Percentiles rank a stretch among this genome's conserved stretches.
Evolutionary conservation across 495 filamentous ascomycete genomes (phyloP).

Genomic region (Penicillium coffeae): DNA sequence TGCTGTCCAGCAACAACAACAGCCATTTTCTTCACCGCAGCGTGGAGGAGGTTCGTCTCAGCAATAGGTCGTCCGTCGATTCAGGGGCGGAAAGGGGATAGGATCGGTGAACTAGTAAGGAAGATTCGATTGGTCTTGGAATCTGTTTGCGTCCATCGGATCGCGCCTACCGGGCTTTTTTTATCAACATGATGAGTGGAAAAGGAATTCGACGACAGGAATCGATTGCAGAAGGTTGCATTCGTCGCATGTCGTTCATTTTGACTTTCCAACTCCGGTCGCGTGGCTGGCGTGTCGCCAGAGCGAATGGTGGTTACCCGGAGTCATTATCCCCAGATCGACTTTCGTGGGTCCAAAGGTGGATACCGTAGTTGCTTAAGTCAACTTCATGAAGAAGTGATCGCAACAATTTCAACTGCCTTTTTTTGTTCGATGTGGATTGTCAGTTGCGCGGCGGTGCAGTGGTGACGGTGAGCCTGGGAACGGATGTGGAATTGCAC

Average conservation of each 20-base stretch:
- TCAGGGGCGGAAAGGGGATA: too few relatives aligned
- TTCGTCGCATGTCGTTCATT: slow-evolving; percentile 17
- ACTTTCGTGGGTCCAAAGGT: not conserved
- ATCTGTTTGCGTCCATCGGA: too few relatives aligned
- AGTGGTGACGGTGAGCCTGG: too few relatives aligned
- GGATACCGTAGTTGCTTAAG: not conserved
- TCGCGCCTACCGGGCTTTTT: too few relatives aligned
- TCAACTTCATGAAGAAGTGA: not conserved
- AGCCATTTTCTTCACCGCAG: slow-evolving; percentile 22
- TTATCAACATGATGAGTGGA: too few relatives aligned
- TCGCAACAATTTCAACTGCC: not conserved
- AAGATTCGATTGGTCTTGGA: not conserved
- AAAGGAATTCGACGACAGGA: too few relatives aligned
- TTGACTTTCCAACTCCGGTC: slow-evolving; percentile 6
- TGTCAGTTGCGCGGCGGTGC: too few relatives aligned
- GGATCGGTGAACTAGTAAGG: slow-evolving; percentile 5
- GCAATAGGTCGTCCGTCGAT: too few relatives aligned
- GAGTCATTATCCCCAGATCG: slow-evolving; percentile 12
- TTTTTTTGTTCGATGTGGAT: not conserved
- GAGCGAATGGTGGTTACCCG: slow-evolving; percentile 15
- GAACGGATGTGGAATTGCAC: too few relatives aligned
- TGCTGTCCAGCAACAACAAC: slow-evolving; percentile 24
- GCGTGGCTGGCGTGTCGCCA: not conserved
- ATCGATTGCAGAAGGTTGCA: too few relatives aligned
- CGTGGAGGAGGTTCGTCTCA: slow-evolving; percentile 12